Base-by-base conservation (phyloP, 345 rosid species). In the Isatis tinctoria region DNA sequence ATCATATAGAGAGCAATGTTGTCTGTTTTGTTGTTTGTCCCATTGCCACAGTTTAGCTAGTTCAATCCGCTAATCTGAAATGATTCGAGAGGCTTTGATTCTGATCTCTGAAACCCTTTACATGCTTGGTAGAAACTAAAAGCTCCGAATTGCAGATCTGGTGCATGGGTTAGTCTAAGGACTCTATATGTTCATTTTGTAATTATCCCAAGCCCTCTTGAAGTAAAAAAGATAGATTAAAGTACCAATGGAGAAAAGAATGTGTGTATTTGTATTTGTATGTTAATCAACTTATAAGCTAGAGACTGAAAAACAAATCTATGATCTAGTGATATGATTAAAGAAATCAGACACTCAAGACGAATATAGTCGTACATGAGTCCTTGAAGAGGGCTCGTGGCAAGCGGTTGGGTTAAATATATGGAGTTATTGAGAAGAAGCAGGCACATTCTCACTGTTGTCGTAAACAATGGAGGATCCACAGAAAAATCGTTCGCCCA, bases 341-440 rank as follows among this genome's bases (percentile, higher is more conserved):
- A 75, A 4, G 45, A 66, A 14, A 48, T 86, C 62, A 30, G 89
- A 13, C 60, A 86, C 49, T 90, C 97, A 0, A 92, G 66, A 12
- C 97, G 90, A 48, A 90, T 88, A 36, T 90, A 90, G 64, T 92
- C 98, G 30, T 92, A 92, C 98, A 92, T 83, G 54, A 92, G 69
- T 57, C 98, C 98, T 77, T 86, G 94, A 32, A 90, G 82, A 67
- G 94, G 96, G 63, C 83, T 79, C 5, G 1, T 57, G 36, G 81
- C 69, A 54, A 66, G 67, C 1, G 87, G 41, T 73, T 87, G 94
- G 5, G 91, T 83, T 17, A 92, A 81, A 67, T 80, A 92, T 18
- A 92, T 81, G 13, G 85, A 71, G 65, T 90, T 92, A 1, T 80
- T 76, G 81, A 79, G 68, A 66, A 68, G 67, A 10, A 22, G 88